Percentiles rank a stretch among this genome's conserved stretches.
These are phyloP conservation scores for Ilex paraguariensis DNA, from an alignment of 305 asterid species.

Conservation along the genomic window DNA sequence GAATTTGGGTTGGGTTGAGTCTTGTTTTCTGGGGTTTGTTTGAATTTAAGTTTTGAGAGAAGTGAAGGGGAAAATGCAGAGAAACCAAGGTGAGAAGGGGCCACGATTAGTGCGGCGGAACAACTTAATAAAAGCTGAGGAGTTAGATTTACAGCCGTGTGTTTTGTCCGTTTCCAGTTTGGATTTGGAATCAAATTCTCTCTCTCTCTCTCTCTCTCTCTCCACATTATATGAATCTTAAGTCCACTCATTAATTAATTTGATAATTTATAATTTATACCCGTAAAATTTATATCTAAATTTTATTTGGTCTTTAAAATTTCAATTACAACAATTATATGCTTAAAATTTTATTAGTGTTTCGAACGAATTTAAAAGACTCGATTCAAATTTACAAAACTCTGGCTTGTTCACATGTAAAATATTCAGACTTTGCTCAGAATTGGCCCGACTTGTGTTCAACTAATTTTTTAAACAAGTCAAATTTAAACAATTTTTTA, in stretches of 20 bases:
- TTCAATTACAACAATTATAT: too few relatives aligned
- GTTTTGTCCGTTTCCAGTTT: constrained; percentile 60
- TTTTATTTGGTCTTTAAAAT: too few relatives aligned
- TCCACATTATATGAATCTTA: constrained; percentile 25
- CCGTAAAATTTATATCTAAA: too few relatives aligned
- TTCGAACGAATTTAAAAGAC: too few relatives aligned
- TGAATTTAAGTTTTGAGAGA: background rate
- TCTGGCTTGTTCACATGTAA: too few relatives aligned
- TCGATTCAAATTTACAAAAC: too few relatives aligned
- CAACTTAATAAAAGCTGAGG: constrained; percentile 36
- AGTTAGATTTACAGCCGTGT: constrained; percentile 3
- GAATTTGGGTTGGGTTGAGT: background rate
- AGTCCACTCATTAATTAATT: constrained; percentile 24
- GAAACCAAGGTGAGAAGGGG: constrained; percentile 45
- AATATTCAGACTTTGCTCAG: too few relatives aligned
- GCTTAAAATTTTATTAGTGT: too few relatives aligned
- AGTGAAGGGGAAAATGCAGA: constrained; percentile 9
- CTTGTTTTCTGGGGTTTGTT: background rate
- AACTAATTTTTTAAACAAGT: too few relatives aligned
- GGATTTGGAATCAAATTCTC: constrained; percentile 76
- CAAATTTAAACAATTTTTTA: too few relatives aligned
- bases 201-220: constrained; percentile 12
- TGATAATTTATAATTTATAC: too few relatives aligned
- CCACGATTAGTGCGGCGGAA: constrained; percentile 45
- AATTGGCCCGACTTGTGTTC: too few relatives aligned